Evolutionary conservation across 2,329 filamentous ascomycete species (phyloP).

Genomic region (Colletotrichum sp.): DNA sequence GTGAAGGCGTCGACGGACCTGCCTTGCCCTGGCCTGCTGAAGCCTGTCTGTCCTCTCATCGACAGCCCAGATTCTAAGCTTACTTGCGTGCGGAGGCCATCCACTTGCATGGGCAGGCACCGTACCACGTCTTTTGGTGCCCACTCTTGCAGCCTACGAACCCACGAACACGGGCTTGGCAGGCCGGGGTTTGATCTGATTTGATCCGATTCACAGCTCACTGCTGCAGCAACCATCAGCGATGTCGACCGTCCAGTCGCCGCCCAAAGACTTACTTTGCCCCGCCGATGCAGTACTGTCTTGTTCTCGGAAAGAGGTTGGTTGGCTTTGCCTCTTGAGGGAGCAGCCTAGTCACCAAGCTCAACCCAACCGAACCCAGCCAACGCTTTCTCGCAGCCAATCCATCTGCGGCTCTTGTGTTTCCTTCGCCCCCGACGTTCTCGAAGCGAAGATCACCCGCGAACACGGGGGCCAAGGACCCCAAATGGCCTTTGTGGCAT

Average conservation of each 20-base stretch:
- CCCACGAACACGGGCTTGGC: slow-evolving; percentile 20
- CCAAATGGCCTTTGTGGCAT: neutral
- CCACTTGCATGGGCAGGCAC: slow-evolving; percentile 1
- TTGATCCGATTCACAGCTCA: slow-evolving; percentile 15
- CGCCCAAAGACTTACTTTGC: neutral
- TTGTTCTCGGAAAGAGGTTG: slow-evolving; percentile 1
- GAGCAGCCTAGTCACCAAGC: neutral
- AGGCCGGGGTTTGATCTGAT: slow-evolving; percentile 8
- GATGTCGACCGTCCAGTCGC: neutral
- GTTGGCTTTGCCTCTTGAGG: neutral
- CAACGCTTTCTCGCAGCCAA: neutral
- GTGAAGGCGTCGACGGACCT: neutral
- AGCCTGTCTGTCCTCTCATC: neutral
- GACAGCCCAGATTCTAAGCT: slow-evolving; percentile 16
- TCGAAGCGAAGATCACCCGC: slow-evolving; percentile 8
- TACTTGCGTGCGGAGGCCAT: slow-evolving; percentile 13
- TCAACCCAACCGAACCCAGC: neutral
- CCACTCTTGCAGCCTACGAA: slow-evolving; percentile 10
- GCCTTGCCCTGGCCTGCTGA: neutral
- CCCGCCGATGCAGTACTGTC: neutral
- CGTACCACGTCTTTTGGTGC: neutral
- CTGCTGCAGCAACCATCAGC: slow-evolving; percentile 7
- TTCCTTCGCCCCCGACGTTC: neutral
- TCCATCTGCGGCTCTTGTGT: slow-evolving; percentile 15
- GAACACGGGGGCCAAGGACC: slow-evolving; percentile 1